Percentiles rank a stretch among this genome's conserved stretches.
These are phyloP conservation scores for Zymoseptoria ardabiliae DNA, from an alignment of 2,329 filamentous ascomycete genomes.

Conservation along the genomic window DNA sequence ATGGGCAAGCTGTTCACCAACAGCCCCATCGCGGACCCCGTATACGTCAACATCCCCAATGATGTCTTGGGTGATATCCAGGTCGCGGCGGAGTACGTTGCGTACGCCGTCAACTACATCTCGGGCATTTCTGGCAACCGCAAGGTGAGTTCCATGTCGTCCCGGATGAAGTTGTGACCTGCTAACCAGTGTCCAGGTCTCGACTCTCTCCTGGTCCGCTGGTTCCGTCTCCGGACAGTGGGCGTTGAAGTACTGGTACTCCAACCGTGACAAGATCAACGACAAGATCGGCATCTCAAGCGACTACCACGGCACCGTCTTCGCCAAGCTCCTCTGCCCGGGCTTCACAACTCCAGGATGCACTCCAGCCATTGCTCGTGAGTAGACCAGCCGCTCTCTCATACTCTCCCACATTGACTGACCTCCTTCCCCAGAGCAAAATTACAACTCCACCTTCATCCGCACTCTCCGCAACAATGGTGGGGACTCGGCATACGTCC, in stretches of 20 bases:
- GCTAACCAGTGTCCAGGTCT: conserved; percentile 19
- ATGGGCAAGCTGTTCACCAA: conserved; percentile 42
- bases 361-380: conserved; percentile 35
- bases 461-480: conserved; percentile 36
- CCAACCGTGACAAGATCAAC: conserved; percentile 36
- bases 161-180: neutral
- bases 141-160: conserved; percentile 20
- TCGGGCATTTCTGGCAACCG: conserved; percentile 30
- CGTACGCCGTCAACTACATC: conserved; percentile 53
- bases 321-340: conserved; percentile 31
- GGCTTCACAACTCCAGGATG: conserved; percentile 21
- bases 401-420: neutral
- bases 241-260: conserved; percentile 52
- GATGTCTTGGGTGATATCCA: conserved; percentile 44
- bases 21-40: conserved; percentile 39
- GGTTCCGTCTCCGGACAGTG: conserved; percentile 49
- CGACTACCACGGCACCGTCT: conserved; percentile 45
- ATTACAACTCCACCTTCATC: conserved; percentile 40
- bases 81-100: conserved; percentile 46
- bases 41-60: conserved; percentile 49
- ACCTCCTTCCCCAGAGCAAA: conserved; percentile 32
- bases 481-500: conserved; percentile 47
- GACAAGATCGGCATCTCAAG: conserved; percentile 47
- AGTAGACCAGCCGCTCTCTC: neutral
- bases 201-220: conserved; percentile 49